Evolutionary conservation across 2,329 filamentous ascomycete species (phyloP).

Genomic region (Pseudocercospora cruenta): DNA sequence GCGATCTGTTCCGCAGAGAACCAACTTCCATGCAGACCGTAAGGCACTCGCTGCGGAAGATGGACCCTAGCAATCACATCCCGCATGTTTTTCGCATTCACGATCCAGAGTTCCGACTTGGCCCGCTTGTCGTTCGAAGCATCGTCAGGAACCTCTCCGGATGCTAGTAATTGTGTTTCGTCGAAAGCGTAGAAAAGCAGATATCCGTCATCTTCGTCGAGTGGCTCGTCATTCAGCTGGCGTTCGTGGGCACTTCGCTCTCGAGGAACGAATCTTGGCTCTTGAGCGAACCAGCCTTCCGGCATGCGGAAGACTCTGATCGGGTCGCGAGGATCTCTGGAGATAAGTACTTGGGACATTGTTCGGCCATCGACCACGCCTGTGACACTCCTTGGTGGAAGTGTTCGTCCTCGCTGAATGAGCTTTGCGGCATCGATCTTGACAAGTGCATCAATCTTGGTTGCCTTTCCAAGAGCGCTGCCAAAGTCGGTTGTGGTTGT

Average conservation of each 20-base stretch:
- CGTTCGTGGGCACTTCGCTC: slow-evolving; percentile 57
- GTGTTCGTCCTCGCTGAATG: slow-evolving; percentile 55
- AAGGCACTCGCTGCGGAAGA: slow-evolving; percentile 69
- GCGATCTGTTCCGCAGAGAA: slow-evolving; percentile 59
- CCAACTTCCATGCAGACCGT: slow-evolving; percentile 69
- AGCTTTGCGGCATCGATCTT: slow-evolving; percentile 63
- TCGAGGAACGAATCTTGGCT: slow-evolving; percentile 67
- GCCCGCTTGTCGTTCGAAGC: slow-evolving; percentile 36
- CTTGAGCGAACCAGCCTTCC: slow-evolving; percentile 65
- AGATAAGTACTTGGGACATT: slow-evolving; percentile 57
- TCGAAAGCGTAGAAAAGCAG: slow-evolving; percentile 72
- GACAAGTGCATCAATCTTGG: slow-evolving; percentile 67
- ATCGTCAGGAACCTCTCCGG: slow-evolving; percentile 43
- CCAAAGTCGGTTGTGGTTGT: slow-evolving; percentile 61
- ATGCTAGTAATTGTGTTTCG: slow-evolving; percentile 60
- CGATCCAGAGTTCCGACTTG: slow-evolving; percentile 68
- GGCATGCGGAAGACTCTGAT: slow-evolving; percentile 67
- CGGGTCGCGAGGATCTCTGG: slow-evolving; percentile 45
- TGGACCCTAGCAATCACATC: slow-evolving; percentile 61
- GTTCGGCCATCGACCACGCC: slow-evolving; percentile 65
- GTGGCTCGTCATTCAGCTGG: slow-evolving; percentile 23
- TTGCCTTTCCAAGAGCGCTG: slow-evolving; percentile 64
- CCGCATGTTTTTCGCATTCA: slow-evolving; percentile 66
- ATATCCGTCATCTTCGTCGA: slow-evolving; percentile 68
- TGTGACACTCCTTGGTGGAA: slow-evolving; percentile 48